A percentile compares a stretch with the other conserved stretches of the same genome.
These are phyloP conservation scores for Tolypocladium guangdongense DNA, from an alignment of 2,329 filamentous ascomycete species.

Conservation along the genomic window DNA sequence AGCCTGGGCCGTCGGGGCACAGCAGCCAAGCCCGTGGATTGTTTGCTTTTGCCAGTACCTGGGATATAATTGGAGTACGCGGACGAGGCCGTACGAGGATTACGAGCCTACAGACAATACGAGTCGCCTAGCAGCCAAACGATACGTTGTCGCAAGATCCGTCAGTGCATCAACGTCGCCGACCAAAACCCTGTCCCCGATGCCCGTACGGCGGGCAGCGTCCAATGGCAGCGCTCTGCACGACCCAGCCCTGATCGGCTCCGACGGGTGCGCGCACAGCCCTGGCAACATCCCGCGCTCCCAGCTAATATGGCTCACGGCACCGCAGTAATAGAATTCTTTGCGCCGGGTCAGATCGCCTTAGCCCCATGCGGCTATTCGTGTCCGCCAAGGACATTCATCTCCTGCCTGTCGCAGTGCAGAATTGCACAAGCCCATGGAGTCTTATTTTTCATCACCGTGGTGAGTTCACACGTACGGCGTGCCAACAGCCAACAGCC, in stretches of 20 bases:
- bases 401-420: not conserved
- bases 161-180: not conserved
- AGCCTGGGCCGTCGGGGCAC: not conserved
- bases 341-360: not conserved
- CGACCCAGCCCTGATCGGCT: constrained; percentile 2
- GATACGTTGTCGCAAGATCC: not conserved
- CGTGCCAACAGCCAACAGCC: too few relatives aligned
- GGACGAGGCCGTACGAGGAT: too few relatives aligned
- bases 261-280: constrained; percentile 10
- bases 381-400: not conserved
- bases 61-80: not conserved
- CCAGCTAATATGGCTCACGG: not conserved
- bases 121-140: not conserved
- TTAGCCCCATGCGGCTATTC: not conserved
- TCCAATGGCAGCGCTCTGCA: not conserved
- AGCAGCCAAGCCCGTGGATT: not conserved
- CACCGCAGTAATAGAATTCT: not conserved
- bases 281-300: constrained; percentile 1
- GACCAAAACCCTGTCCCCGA: not conserved
- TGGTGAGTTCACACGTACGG: too few relatives aligned
- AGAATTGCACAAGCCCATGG: too few relatives aligned
- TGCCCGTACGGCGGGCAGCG: not conserved
- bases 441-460: too few relatives aligned
- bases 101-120: not conserved
- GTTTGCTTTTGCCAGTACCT: not conserved